Evolutionary conservation across 2,329 filamentous ascomycete genomes (phyloP).

Genomic region (Colletotrichum acutatum): DNA sequence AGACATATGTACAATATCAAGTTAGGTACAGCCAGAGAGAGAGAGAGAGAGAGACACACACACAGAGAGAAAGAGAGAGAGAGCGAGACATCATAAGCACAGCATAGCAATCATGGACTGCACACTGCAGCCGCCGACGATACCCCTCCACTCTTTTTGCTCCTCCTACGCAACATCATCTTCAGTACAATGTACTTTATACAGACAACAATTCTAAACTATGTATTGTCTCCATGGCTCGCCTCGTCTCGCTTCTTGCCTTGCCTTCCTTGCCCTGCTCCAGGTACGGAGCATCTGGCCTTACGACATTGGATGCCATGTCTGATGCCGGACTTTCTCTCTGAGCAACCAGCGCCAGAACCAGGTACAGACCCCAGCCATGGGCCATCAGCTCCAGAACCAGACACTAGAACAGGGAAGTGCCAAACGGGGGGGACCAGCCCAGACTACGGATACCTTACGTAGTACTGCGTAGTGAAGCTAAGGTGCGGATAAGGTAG

Average conservation of each 20-base stretch:
- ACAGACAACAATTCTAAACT: neutral
- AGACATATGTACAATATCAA: no score
- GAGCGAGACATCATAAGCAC: neutral
- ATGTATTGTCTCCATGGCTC: neutral
- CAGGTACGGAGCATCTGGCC: neutral
- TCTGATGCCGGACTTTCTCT: neutral
- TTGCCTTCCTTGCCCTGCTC: neutral
- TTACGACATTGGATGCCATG: neutral
- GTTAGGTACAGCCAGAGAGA: no score
- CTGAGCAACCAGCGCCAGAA: neutral
- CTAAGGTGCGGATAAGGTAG: slow-evolving; percentile 28
- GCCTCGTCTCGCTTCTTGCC: neutral
- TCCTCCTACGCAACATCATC: neutral
- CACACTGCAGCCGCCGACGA: neutral
- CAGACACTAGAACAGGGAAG: slow-evolving; percentile 18
- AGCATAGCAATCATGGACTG: neutral
- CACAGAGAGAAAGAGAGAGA: neutral
- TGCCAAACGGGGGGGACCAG: slow-evolving; percentile 27
- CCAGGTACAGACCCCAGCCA: slow-evolving; percentile 4
- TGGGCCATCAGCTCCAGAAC: neutral
- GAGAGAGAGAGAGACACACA: neutral
- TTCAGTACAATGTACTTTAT: neutral
- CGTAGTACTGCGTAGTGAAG: slow-evolving; percentile 19
- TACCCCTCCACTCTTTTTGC: neutral
- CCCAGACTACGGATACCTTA: slow-evolving; percentile 29